Conservation (phyloP, 805 yeast species). For the Pichia californica region DNA sequence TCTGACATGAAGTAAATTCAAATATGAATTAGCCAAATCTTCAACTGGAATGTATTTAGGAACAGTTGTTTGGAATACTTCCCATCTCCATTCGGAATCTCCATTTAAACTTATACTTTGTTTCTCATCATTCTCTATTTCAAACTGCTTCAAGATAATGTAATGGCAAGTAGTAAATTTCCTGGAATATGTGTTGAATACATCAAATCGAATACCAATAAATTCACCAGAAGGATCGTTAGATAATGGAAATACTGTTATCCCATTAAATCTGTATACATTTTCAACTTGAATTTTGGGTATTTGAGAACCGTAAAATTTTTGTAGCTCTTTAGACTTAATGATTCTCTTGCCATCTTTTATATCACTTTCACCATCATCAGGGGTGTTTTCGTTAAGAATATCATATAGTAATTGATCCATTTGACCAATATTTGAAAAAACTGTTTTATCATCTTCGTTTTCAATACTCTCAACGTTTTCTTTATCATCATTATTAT, state of each 20-base stretch:
- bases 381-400: conserved; percentile 7
- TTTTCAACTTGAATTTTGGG: conserved; percentile 38
- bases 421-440: conserved; percentile 21
- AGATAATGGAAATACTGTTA: conserved; percentile 45
- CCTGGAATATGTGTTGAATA: conserved; percentile 24
- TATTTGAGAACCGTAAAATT: background rate
- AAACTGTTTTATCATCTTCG: conserved; percentile 23
- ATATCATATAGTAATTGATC: conserved; percentile 4
- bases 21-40: conserved; percentile 19
- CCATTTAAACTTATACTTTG: too few relatives aligned
- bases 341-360: conserved; percentile 6
- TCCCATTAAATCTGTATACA: conserved; percentile 41
- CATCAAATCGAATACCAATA: conserved; percentile 48
- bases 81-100: conserved; percentile 19
- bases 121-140: background rate
- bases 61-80: conserved; percentile 29
- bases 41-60: conserved; percentile 28
- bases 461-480: too few relatives aligned
- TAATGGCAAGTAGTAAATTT: conserved; percentile 41
- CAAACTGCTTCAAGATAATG: conserved; percentile 32
- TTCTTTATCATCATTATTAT: conserved; percentile 21
- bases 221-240: conserved; percentile 23
- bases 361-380: conserved; percentile 1
- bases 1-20: conserved; percentile 14
- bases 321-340: background rate